Evolutionary conservation across 108 stramenopile species (phyloP).

Genomic region (Schizochytrium sp.): DNA sequence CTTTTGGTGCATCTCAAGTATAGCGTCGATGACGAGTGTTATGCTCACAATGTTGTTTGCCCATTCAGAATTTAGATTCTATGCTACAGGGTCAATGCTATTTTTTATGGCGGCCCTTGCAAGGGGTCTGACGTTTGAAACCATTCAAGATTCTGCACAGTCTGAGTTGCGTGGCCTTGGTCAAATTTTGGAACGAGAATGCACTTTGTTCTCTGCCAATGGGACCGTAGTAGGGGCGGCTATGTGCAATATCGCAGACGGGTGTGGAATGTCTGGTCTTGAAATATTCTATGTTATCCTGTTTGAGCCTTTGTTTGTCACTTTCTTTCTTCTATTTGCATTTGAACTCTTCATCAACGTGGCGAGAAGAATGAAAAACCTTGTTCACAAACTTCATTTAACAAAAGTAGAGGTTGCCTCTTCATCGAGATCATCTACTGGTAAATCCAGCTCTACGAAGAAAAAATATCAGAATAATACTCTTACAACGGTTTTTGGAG

Average conservation of each 20-base stretch:
- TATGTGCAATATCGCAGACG: neutral
- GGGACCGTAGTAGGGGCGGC: neutral
- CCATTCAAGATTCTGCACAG: neutral
- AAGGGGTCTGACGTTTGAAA: neutral
- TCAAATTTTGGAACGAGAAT: neutral
- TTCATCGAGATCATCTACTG: neutral
- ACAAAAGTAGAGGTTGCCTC: neutral
- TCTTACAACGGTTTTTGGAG: neutral
- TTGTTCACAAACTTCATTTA: neutral
- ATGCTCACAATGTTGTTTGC: neutral
- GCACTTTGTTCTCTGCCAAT: neutral
- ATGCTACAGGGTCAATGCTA: neutral
- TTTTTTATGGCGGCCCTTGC: neutral
- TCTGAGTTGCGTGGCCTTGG: slow-evolving; percentile 21
- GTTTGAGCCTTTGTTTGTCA: slow-evolving; percentile 6
- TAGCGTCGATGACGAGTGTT: neutral
- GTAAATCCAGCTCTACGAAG: neutral
- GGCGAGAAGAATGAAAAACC: neutral
- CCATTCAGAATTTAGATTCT: neutral
- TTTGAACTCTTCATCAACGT: neutral
- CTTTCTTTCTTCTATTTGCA: neutral
- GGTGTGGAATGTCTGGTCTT: neutral
- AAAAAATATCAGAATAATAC: neutral
- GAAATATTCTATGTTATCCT: neutral
- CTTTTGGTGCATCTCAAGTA: neutral